These are phyloP conservation scores for Fusarium abutilonis DNA, from an alignment of 2,329 filamentous ascomycete species.

Conservation along the genomic window DNA sequence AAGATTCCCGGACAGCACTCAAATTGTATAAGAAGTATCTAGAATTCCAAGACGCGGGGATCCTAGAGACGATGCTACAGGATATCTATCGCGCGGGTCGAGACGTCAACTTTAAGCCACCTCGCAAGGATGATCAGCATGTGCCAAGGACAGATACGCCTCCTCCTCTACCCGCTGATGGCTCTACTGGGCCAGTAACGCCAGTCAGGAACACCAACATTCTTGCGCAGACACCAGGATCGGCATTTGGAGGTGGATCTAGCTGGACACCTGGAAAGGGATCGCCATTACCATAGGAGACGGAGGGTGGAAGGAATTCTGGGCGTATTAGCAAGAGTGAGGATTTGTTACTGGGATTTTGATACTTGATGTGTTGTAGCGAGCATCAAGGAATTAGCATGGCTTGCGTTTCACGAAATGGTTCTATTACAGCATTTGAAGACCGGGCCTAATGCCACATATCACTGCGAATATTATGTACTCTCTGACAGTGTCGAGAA, in stretches of 20 bases:
- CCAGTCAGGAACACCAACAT: slow-evolving; percentile 54
- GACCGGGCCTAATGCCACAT: background rate
- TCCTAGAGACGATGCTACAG: slow-evolving; percentile 83
- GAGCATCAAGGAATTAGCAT: background rate
- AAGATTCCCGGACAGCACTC: slow-evolving; percentile 90
- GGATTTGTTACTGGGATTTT: slow-evolving; percentile 6
- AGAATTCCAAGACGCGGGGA: slow-evolving; percentile 87
- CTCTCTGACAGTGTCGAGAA: background rate
- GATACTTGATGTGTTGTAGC: background rate
- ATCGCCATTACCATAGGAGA: slow-evolving; percentile 49
- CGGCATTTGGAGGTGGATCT: slow-evolving; percentile 52
- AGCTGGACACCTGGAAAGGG: slow-evolving; percentile 60
- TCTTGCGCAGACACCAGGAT: slow-evolving; percentile 48
- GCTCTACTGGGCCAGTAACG: slow-evolving; percentile 56
- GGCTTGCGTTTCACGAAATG: background rate
- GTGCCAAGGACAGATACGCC: slow-evolving; percentile 64
- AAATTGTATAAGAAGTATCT: slow-evolving; percentile 89
- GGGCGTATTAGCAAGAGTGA: background rate
- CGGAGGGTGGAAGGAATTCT: slow-evolving; percentile 1
- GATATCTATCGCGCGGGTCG: slow-evolving; percentile 76
- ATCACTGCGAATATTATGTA: background rate
- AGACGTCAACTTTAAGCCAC: slow-evolving; percentile 62
- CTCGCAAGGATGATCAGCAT: slow-evolving; percentile 57
- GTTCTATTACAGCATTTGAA: background rate
- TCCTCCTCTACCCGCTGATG: slow-evolving; percentile 58